A percentile compares a stretch with the other conserved stretches of the same genome.
Evolutionary conservation across 441 rosid species (phyloP).

Genomic region (Biscutella laevigata): DNA sequence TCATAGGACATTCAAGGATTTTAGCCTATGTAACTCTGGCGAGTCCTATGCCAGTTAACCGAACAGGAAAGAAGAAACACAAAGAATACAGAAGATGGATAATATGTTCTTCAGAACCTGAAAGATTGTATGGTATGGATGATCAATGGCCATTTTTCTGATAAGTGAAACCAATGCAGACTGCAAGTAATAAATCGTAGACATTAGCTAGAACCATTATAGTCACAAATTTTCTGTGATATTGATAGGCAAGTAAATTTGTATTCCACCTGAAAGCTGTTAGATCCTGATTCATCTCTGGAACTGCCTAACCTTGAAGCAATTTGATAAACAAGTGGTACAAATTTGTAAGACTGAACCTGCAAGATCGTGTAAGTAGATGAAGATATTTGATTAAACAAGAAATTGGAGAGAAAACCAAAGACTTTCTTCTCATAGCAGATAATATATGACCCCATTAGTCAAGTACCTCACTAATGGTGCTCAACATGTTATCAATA

Average conservation of each 20-base stretch:
- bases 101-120: conserved; percentile 45
- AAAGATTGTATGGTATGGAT: conserved; percentile 90
- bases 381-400: neutral
- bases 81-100: neutral
- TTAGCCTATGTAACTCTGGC: conserved; percentile 3
- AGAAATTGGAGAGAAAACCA: neutral
- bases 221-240: conserved; percentile 5
- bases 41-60: conserved; percentile 6
- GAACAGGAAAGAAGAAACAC: conserved; percentile 5
- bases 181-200: conserved; percentile 39
- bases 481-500: conserved; percentile 59
- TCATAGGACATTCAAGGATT: conserved; percentile 11
- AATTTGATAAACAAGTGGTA: conserved; percentile 90
- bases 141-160: conserved; percentile 97
- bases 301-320: conserved; percentile 95
- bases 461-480: conserved; percentile 59
- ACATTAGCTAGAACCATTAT: conserved; percentile 19
- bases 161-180: conserved; percentile 80
- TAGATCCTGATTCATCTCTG: conserved; percentile 62
- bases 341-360: conserved; percentile 94
- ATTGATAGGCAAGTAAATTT: conserved; percentile 7
- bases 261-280: conserved; percentile 68
- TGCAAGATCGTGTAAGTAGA: conserved; percentile 26
- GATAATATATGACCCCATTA: conserved; percentile 7
- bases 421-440: neutral